Base-by-base conservation (phyloP, 1,284 basidiomycete species). In the Somion occarium region DNA sequence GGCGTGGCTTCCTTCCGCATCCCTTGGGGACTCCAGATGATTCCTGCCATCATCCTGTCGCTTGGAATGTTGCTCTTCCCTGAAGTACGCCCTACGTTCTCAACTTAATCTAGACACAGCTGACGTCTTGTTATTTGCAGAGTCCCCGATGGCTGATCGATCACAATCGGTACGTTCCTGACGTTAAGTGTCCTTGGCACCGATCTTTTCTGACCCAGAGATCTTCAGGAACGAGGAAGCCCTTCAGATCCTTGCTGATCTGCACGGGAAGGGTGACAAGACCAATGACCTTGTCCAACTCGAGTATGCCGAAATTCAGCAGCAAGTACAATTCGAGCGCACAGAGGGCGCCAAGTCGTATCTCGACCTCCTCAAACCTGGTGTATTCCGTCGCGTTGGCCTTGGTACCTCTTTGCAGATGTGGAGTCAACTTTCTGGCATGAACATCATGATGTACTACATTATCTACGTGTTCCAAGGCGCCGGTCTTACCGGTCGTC, bases 291-390 rank as follows among this genome's bases (percentile, higher is more conserved):
- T 93, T 18, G 91, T 93, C 25, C 71, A 79, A 39, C 80, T 91
- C 55, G 91, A 93, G 65, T 91, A 74, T 60, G 78, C 82, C 56
- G 88, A 93, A 69, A 93, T 93, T 67, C 82, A 78, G 63, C 74
- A 82, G 50, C 85, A 91, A 58, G 84, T 91, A 15, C 57, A 73
- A 50, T 82, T 81, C 58, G 91, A 93, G 67, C 76, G 77, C 24
- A 79, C 71, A 0, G 78, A 88, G 61, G 87, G 86, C 18, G 84
- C 85, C 26, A 88, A 85, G 63, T 83, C 80, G 0, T 89, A 82
- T 62, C 51, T 74, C 18, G 88, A 91, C 64, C 71, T 90, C n/a
- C 54, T 91, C 56, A 69, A 66, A 55, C 73, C 73, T 3, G 71
- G 71, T 34, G 68, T 76, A 38, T 58, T 71, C 57, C 68, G 74